phyloP scores from a whole-genome alignment of 2,329 filamentous ascomycete genomes.

The Aspergillus calidoustus region DNA sequence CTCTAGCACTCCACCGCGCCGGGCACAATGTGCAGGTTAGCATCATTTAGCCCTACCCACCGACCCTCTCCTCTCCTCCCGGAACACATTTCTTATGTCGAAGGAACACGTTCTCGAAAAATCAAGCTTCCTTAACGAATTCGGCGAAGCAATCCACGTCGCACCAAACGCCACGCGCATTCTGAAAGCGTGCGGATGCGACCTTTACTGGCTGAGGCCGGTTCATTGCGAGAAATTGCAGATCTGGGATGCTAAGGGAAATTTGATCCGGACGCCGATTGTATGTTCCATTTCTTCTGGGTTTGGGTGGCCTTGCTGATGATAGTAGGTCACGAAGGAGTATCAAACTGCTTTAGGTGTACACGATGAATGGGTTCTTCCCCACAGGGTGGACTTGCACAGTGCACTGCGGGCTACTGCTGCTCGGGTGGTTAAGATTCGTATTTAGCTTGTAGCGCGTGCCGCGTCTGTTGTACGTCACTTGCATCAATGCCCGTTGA shows the following conservation, averaged over 20 bases:
- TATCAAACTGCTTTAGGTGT: conserved; percentile 11
- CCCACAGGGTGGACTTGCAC: conserved; percentile 48
- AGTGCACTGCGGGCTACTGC: conserved; percentile 37
- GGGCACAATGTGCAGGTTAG: conserved; percentile 33
- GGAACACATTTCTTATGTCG: background rate
- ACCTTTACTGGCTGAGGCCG: conserved; percentile 24
- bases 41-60: too few relatives aligned
- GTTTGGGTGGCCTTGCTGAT: background rate
- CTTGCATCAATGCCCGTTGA: background rate
- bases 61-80: background rate
- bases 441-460: conserved; percentile 19
- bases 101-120: conserved; percentile 28
- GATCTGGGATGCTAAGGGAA: conserved; percentile 18
- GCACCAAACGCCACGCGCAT: conserved; percentile 38
- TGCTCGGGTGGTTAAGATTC: conserved; percentile 27
- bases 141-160: conserved; percentile 39
- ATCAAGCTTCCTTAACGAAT: conserved; percentile 38
- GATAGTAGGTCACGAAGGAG: conserved; percentile 20
- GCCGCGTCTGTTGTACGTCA: background rate
- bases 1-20: conserved; percentile 11
- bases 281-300: background rate
- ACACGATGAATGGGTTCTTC: conserved; percentile 24
- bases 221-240: conserved; percentile 21
- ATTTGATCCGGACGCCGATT: background rate
- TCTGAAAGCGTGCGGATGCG: conserved; percentile 34